Conservation (phyloP, 1,284 basidiomycete species). For the Sanghuangporus weigelae region DNA sequence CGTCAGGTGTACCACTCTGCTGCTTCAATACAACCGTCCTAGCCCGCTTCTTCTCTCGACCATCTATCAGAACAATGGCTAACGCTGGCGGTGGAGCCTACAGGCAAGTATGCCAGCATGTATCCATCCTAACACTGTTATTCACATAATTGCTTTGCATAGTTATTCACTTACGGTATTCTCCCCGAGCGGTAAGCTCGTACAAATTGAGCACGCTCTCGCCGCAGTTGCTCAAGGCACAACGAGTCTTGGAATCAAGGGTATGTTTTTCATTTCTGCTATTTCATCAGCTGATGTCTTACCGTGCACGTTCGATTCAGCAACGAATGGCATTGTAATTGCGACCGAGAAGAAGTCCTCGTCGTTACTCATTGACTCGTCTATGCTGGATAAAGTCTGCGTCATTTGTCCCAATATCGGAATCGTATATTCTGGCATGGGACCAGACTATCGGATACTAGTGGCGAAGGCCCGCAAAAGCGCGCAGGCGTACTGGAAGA, state of each 20-base stretch:
- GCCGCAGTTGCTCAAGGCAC: slow-evolving; percentile 97
- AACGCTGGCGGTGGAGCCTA: slow-evolving; percentile 75
- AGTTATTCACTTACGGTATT: slow-evolving; percentile 99
- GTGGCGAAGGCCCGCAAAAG: slow-evolving; percentile 94
- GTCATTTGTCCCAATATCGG: slow-evolving; percentile 98
- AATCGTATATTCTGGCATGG: slow-evolving; percentile 99
- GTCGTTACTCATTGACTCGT: slow-evolving; percentile 96
- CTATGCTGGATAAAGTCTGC: slow-evolving; percentile 95
- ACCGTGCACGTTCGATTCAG: slow-evolving; percentile 38
- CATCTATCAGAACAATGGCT: slow-evolving; percentile 27
- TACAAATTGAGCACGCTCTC: slow-evolving; percentile 99
- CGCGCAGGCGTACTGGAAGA: slow-evolving; percentile 99
- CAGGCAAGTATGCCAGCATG: slow-evolving; percentile 43
- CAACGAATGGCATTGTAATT: slow-evolving; percentile 97
- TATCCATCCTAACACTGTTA: slow-evolving; percentile 16
- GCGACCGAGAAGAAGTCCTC: slow-evolving; percentile 99
- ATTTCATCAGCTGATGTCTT: slow-evolving; percentile 13
- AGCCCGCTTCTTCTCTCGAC: background rate
- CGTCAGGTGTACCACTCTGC: background rate
- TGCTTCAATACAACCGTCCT: background rate
- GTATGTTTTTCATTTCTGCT: slow-evolving; percentile 36
- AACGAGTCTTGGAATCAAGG: slow-evolving; percentile 98
- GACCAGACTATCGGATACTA: slow-evolving; percentile 95
- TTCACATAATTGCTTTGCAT: slow-evolving; percentile 13
- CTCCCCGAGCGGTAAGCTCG: slow-evolving; percentile 96